Conservation (phyloP, 345 rosid genomes). For the Raphanus sativus region DNA sequence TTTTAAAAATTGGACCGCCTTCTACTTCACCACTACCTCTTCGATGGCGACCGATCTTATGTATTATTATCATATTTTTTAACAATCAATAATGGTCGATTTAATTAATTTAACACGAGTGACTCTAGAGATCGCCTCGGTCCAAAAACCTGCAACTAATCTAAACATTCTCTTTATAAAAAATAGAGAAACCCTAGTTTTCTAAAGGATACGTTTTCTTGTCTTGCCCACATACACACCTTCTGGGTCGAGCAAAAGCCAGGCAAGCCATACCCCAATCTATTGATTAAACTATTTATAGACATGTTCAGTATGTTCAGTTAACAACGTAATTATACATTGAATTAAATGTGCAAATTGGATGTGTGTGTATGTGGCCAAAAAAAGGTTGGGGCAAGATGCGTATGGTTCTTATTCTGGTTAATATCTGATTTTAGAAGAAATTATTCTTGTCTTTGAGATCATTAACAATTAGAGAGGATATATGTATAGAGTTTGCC, state of each 20-base stretch:
- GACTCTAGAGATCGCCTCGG: constrained; percentile 29
- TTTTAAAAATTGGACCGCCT: constrained; percentile 23
- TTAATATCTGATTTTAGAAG: background rate
- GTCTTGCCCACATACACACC: constrained; percentile 18
- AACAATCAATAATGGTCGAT: constrained; percentile 2
- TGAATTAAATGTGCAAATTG: background rate
- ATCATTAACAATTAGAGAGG: background rate
- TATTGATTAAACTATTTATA: constrained; percentile 3
- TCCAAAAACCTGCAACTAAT: constrained; percentile 20
- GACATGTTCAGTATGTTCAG: background rate
- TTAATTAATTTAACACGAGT: constrained; percentile 8
- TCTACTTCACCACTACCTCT: constrained; percentile 36
- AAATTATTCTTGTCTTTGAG: background rate
- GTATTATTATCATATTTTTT: constrained; percentile 3
- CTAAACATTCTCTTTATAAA: background rate
- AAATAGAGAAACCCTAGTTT: constrained; percentile 33
- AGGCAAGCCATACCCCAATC: constrained; percentile 3
- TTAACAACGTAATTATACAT: background rate
- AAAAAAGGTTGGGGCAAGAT: background rate
- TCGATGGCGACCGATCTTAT: constrained; percentile 37
- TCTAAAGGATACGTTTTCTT: constrained; percentile 29
- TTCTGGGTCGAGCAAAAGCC: constrained; percentile 26
- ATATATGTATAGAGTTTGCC: background rate
- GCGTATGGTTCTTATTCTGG: background rate
- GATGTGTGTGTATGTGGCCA: background rate